Evolutionary conservation across 257 asterid genomes (phyloP), one percentile per base, ranked within the genome.

Genomic region (Capsicum rhomboideum): DNA sequence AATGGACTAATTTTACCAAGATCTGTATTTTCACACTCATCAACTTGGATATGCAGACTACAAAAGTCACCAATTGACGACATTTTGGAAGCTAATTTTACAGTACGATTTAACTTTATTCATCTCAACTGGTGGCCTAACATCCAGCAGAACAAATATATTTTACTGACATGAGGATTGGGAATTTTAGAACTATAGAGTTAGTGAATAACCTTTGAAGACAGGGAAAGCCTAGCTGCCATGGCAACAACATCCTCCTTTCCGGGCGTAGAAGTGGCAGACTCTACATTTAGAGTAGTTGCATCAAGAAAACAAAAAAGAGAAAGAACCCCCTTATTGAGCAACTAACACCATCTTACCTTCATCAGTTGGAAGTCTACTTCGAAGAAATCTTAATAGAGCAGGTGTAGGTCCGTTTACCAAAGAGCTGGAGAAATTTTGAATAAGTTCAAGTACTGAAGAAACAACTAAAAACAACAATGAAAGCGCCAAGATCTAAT

Each of bases 361-460:
- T 96, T 94, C 99, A 89, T 90, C 92, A 44, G 90, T 69, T 58
- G 98, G 98, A 85, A 96, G 97, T 86, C 98, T 89, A 87, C 99
- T 94, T 84, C 91, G 94, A 83, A 96, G 98, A 88, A 85, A 89
- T 94, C 83, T 96, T 88, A 96, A 80, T 84, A 94, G 85, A 88
- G 97, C 94, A 78, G 94, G 88, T 69, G 99, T 93, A 63, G 99
- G 97, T 85, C 99, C 99, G 79, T 90, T 84, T 67, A 94, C 96
- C 90, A 96, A 88, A 82, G 98, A 92, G 92, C 99, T 96, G 92
- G 82, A 87, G 84, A 83, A 87, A 31, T 81, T 64, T 82, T 66
- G 53, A 50, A 26, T 53, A 29, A 79, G 80, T 84, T 67, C 85
- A 82, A 29, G 79, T 29, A n/a, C 69, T 8, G 20, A 55, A 12